Conservation (phyloP, 768 basidiomycete species). For the Russula vinacea region DNA sequence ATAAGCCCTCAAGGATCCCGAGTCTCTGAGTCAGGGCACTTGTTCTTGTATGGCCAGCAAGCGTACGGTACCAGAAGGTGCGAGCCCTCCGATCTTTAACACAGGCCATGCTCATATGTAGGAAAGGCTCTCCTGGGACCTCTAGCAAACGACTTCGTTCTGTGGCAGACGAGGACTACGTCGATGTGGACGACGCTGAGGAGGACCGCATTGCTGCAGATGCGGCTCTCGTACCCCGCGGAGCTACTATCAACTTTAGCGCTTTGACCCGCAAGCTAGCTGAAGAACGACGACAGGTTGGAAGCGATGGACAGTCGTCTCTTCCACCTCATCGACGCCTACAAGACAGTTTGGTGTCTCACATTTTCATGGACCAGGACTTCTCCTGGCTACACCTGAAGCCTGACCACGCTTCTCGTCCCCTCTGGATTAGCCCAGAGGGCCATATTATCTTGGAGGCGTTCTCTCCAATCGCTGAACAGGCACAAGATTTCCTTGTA, state of each 20-base stretch:
- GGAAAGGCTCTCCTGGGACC: slow-evolving; percentile 31
- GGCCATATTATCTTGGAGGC: slow-evolving; percentile 95
- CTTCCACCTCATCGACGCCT: slow-evolving; percentile 66
- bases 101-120: not conserved
- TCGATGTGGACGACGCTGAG: slow-evolving; percentile 54
- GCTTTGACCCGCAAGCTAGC: slow-evolving; percentile 78
- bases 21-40: not conserved
- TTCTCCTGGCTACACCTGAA: slow-evolving; percentile 87
- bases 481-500: slow-evolving; percentile 97
- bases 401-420: slow-evolving; percentile 85
- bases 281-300: slow-evolving; percentile 49
- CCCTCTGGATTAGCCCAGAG: slow-evolving; percentile 94
- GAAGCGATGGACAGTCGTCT: slow-evolving; percentile 46
- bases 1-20: not conserved
- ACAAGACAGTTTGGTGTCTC: slow-evolving; percentile 72
- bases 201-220: slow-evolving; percentile 48
- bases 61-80: slow-evolving; percentile 34
- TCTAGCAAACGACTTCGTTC: slow-evolving; percentile 43
- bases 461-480: slow-evolving; percentile 95
- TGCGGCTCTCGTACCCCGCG: slow-evolving; percentile 54
- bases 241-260: slow-evolving; percentile 84
- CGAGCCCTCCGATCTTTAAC: not conserved
- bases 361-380: slow-evolving; percentile 82
- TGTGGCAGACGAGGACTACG: slow-evolving; percentile 54
- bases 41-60: slow-evolving; percentile 22